Evolutionary conservation across 345 rosid genomes (phyloP).

Genomic region (Moringa oleifera): DNA sequence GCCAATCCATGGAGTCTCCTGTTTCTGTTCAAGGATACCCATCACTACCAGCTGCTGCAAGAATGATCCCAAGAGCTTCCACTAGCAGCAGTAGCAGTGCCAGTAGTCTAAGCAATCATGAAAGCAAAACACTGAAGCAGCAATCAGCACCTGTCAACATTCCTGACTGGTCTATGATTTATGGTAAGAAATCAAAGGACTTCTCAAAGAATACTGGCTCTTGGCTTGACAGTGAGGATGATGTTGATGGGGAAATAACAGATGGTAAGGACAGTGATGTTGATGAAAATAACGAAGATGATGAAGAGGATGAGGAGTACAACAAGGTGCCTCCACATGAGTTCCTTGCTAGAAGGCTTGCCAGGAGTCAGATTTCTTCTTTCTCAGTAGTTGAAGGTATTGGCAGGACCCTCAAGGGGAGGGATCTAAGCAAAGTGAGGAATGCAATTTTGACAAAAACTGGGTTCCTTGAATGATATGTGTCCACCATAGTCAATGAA

Average conservation of each 20-base stretch:
- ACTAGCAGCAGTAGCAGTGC: slow-evolving; percentile 13
- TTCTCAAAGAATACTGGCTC: slow-evolving; percentile 13
- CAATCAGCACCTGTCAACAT: slow-evolving; percentile 70
- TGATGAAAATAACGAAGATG: slow-evolving; percentile 22
- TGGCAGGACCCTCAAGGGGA: slow-evolving; percentile 79
- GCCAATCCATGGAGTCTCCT: slow-evolving; percentile 20
- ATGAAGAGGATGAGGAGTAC: slow-evolving; percentile 18
- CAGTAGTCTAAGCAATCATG: slow-evolving; percentile 16
- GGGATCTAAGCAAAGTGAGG: slow-evolving; percentile 76
- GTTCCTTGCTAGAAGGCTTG: slow-evolving; percentile 49
- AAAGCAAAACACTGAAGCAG: slow-evolving; percentile 26
- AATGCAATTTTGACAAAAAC: slow-evolving; percentile 70
- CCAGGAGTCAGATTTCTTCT: slow-evolving; percentile 57
- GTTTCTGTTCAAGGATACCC: slow-evolving; percentile 19
- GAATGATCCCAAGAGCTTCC: slow-evolving; percentile 39
- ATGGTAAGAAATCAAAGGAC: slow-evolving; percentile 27
- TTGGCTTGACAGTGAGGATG: slow-evolving; percentile 14
- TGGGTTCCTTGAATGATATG: slow-evolving; percentile 69
- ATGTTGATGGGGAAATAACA: not conserved
- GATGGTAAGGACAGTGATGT: slow-evolving; percentile 4
- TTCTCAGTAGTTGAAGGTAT: slow-evolving; percentile 81
- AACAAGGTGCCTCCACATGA: slow-evolving; percentile 69
- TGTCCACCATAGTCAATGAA: too few relatives aligned
- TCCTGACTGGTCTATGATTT: slow-evolving; percentile 62
- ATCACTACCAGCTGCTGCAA: slow-evolving; percentile 37